Percentiles rank a stretch among this genome's conserved stretches.
Evolutionary conservation across 768 basidiomycete genomes (phyloP).

Genomic region (Mycena amicta): DNA sequence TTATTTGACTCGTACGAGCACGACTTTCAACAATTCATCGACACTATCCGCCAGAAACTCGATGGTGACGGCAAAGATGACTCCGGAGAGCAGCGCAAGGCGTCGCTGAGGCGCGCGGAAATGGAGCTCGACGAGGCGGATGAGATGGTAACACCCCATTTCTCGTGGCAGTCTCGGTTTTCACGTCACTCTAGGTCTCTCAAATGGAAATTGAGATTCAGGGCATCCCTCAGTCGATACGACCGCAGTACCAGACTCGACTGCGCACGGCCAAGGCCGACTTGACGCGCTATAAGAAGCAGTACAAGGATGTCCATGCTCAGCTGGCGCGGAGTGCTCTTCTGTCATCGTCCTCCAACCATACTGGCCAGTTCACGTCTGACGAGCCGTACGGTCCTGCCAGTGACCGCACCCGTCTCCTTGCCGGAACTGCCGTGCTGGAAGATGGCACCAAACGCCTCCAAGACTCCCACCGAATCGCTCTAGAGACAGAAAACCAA

Average conservation of each 20-base stretch:
- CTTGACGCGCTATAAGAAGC: slow-evolving; percentile 79
- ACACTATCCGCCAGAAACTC: slow-evolving; percentile 75
- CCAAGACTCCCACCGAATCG: slow-evolving; percentile 89
- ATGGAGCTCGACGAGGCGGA: slow-evolving; percentile 98
- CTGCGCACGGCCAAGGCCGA: slow-evolving; percentile 76
- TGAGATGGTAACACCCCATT: slow-evolving; percentile 70
- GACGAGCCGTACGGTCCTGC: slow-evolving; percentile 80
- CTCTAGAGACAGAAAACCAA: slow-evolving; percentile 94
- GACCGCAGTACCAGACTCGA: slow-evolving; percentile 73
- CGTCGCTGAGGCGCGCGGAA: slow-evolving; percentile 79
- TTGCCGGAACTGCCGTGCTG: slow-evolving; percentile 76
- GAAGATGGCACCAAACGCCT: slow-evolving; percentile 85
- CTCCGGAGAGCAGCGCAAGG: slow-evolving; percentile 82
- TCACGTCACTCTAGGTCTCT: slow-evolving; percentile 63
- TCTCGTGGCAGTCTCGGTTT: background rate
- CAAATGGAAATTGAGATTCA: slow-evolving; percentile 99
- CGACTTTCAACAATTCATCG: slow-evolving; percentile 85
- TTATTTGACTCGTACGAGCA: slow-evolving; percentile 92
- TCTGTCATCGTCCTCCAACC: slow-evolving; percentile 52
- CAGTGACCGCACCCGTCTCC: slow-evolving; percentile 76
- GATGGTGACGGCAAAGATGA: slow-evolving; percentile 68
- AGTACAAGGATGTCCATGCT: slow-evolving; percentile 70
- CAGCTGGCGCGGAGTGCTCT: slow-evolving; percentile 77
- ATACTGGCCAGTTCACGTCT: slow-evolving; percentile 49
- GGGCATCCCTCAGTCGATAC: slow-evolving; percentile 86